A percentile compares a stretch with the other conserved stretches of the same genome.
These are phyloP conservation scores for Platanthera guangdongensis DNA, from an alignment of 106 monocot species.

Conservation along the genomic window DNA sequence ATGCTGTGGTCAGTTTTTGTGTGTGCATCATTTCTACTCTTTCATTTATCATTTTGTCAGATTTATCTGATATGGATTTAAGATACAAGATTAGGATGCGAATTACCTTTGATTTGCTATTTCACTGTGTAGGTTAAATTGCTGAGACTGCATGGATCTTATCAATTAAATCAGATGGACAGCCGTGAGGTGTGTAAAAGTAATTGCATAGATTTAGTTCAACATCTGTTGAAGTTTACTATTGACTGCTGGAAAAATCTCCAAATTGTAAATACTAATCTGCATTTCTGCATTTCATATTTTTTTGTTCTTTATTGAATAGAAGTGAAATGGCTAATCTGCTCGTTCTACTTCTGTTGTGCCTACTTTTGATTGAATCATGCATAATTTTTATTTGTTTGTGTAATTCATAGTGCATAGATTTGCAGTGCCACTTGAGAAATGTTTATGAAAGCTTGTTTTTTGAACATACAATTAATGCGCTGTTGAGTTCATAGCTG, in stretches of 20 bases:
- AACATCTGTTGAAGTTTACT: background rate
- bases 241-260: background rate
- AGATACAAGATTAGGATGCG: background rate
- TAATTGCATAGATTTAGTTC: background rate
- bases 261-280: background rate
- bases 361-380: background rate
- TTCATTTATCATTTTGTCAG: too few species aligned
- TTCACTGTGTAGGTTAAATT: constrained; percentile 62
- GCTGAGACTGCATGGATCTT: constrained; percentile 91
- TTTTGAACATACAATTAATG: background rate
- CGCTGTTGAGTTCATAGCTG: too few species aligned
- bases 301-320: background rate
- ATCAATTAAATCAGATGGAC: constrained; percentile 79
- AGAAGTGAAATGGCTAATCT: background rate
- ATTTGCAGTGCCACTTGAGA: background rate
- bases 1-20: constrained; percentile 57
- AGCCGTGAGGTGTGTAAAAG: constrained; percentile 67
- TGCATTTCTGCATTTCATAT: background rate
- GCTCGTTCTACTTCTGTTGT: background rate
- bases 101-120: background rate
- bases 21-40: background rate
- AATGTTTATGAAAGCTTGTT: background rate
- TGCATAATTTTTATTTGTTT: background rate
- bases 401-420: background rate
- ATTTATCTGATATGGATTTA: background rate